phyloP scores from a whole-genome alignment of 2,329 filamentous ascomycete genomes.

The Colletotrichum godetiae region DNA sequence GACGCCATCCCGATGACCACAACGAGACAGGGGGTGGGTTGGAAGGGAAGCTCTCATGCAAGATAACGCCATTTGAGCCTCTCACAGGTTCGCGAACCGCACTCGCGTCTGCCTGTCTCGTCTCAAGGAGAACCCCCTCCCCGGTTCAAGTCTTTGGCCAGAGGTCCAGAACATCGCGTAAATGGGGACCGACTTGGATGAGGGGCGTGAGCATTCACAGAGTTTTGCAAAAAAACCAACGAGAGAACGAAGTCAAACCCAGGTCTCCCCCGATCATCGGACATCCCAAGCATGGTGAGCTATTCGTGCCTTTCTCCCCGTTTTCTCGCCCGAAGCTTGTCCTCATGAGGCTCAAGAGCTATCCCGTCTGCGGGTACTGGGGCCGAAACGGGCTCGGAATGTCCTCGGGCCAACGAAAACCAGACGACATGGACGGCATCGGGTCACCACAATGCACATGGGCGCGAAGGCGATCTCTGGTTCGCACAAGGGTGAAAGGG shows the following conservation, averaged over 20 bases:
- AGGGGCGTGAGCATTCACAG: neutral
- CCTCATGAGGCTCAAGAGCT: constrained; percentile 5
- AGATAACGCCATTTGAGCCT: constrained; percentile 31
- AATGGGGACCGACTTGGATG: neutral
- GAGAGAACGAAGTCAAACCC: too few relatives aligned
- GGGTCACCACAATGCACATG: neutral
- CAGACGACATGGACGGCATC: neutral
- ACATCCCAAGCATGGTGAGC: neutral
- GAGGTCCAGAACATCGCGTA: constrained; percentile 3
- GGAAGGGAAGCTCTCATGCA: constrained; percentile 17
- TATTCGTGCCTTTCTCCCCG: too few relatives aligned
- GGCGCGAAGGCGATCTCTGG: constrained; percentile 14
- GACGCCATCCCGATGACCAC: constrained; percentile 1
- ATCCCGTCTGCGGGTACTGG: constrained; percentile 18
- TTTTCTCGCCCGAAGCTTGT: neutral
- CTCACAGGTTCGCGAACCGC: constrained; percentile 7
- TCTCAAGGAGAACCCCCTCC: neutral
- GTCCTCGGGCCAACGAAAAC: constrained; percentile 6
- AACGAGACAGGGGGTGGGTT: neutral
- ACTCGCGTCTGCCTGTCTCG: neutral
- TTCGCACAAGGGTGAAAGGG: neutral
- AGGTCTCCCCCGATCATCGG: neutral
- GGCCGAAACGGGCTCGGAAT: neutral
- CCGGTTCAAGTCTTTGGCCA: neutral
- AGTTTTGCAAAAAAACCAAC: neutral